Conservation (phyloP, 2,329 filamentous ascomycete genomes). For the Xylaria digitata region DNA sequence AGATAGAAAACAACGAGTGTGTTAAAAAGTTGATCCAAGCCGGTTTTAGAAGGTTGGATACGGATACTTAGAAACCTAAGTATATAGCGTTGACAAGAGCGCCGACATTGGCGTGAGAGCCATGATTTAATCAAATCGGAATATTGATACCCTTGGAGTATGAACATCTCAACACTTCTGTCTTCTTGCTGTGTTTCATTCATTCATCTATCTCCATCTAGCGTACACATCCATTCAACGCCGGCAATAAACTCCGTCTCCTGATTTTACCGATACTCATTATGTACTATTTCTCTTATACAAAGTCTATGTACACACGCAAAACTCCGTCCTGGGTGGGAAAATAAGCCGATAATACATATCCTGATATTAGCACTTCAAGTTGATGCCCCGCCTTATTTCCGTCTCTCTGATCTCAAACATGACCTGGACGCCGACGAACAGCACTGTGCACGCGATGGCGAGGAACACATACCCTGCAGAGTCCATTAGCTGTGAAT, state of each 20-base stretch:
- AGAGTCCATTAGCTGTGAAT: neutral
- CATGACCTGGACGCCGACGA: conserved; percentile 92
- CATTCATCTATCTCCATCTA: too few relatives aligned
- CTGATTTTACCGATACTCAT: neutral
- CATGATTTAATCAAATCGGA: neutral
- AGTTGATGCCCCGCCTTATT: conserved; percentile 79
- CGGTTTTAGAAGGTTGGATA: neutral
- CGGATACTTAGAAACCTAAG: neutral
- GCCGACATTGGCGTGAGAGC: neutral
- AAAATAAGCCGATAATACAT: too few relatives aligned
- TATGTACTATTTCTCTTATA: neutral
- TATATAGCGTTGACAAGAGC: neutral
- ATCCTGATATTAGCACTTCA: conserved; percentile 74
- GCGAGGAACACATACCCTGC: conserved; percentile 78
- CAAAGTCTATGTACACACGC: neutral
- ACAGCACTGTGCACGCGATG: conserved; percentile 77
- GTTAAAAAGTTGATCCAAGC: neutral
- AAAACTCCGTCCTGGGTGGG: neutral
- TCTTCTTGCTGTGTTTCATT: too few relatives aligned
- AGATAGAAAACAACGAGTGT: neutral
- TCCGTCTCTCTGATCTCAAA: conserved; percentile 93
- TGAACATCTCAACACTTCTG: too few relatives aligned
- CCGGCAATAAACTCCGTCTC: neutral
- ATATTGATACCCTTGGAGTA: too few relatives aligned
- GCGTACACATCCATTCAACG: neutral